phyloP scores from a whole-genome alignment of 176 grass and related monocot species.

The Saccharum officinarum region DNA sequence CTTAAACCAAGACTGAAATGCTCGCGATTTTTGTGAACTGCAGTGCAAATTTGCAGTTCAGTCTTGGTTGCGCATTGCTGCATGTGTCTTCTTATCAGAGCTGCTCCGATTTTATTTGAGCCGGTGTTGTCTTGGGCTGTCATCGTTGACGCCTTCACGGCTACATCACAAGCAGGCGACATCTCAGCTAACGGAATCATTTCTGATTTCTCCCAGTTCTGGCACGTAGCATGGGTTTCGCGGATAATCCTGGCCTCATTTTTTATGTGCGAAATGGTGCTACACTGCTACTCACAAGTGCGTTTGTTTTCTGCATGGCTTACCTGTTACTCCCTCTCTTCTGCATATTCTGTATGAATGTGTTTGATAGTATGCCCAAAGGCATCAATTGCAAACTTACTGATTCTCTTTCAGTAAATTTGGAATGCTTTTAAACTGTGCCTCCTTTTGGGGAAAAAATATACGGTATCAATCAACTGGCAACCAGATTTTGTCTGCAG shows the following conservation, averaged over 20 bases:
- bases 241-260: background rate
- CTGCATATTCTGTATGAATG: background rate
- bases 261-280: background rate
- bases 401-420: background rate
- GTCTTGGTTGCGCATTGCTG: background rate
- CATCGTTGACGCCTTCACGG: slow-evolving; percentile 21
- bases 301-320: background rate
- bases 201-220: slow-evolving; percentile 54
- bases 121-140: slow-evolving; percentile 7
- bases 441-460: background rate
- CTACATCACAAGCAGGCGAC: slow-evolving; percentile 31
- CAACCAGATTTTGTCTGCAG: background rate
- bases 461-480: background rate
- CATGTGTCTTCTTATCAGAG: background rate
- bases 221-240: slow-evolving; percentile 4
- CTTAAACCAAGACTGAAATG: background rate
- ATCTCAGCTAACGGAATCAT: slow-evolving; percentile 58
- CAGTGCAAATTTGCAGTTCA: background rate
- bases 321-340: background rate
- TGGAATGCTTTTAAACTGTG: background rate
- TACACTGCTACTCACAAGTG: background rate
- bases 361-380: background rate
- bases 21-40: background rate
- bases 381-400: background rate
- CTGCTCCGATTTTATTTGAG: background rate